phyloP scores from a whole-genome alignment of 2,329 filamentous ascomycete genomes.

The Cercospora janseana region DNA sequence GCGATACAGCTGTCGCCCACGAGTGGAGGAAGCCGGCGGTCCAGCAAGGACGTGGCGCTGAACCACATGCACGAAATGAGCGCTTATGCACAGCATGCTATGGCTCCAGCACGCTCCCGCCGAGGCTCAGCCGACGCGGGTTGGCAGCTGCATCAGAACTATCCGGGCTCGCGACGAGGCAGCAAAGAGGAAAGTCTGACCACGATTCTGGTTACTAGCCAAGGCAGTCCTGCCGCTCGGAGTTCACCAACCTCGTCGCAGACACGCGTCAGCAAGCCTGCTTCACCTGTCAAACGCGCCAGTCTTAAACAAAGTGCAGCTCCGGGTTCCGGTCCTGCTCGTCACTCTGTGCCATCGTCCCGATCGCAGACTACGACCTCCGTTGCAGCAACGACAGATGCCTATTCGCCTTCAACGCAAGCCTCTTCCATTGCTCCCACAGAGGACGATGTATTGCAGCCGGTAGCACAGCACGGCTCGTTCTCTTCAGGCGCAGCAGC shows the following conservation, averaged over 20 bases:
- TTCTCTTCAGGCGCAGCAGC: constrained; percentile 17
- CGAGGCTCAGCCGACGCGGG: constrained; percentile 39
- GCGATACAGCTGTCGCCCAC: constrained; percentile 28
- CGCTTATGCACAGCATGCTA: constrained; percentile 31
- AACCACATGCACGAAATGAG: constrained; percentile 37
- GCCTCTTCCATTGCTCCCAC: constrained; percentile 37
- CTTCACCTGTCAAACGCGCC: constrained; percentile 25
- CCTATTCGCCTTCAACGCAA: constrained; percentile 36
- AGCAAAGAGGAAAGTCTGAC: constrained; percentile 40
- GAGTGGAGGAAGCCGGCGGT: constrained; percentile 33
- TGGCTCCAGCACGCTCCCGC: constrained; percentile 31
- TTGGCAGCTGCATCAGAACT: constrained; percentile 36
- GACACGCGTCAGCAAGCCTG: constrained; percentile 19
- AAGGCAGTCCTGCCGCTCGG: constrained; percentile 30
- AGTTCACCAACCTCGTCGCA: constrained; percentile 27
- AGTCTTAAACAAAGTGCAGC: constrained; percentile 24
- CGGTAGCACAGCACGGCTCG: constrained; percentile 9
- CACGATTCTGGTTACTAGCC: constrained; percentile 38
- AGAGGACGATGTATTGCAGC: constrained; percentile 28
- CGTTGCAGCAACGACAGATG: constrained; percentile 33
- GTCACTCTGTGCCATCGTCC: constrained; percentile 34
- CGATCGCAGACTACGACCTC: constrained; percentile 38
- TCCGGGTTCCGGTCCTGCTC: constrained; percentile 13
- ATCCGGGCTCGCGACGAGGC: constrained; percentile 34
- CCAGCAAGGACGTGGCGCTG: constrained; percentile 40